These are phyloP conservation scores for Angomonas desouzai DNA, from an alignment of 208 protist genomes.

Conservation along the genomic window DNA sequence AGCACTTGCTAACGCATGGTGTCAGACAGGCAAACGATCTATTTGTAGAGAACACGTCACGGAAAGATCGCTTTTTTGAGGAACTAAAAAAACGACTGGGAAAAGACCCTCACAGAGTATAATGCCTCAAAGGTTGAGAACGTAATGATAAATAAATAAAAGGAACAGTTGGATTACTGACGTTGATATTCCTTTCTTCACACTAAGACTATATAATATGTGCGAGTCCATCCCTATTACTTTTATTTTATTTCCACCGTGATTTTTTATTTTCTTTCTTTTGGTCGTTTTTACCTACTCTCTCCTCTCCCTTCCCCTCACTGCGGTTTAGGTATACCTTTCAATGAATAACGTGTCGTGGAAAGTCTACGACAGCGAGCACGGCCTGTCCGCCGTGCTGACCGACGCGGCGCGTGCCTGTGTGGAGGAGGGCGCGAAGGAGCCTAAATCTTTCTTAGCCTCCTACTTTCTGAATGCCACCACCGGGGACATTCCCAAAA, in stretches of 20 bases:
- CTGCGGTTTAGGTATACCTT: not conserved
- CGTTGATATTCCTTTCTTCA: not conserved
- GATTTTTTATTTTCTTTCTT: too few species aligned
- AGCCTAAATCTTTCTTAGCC: constrained; percentile 62
- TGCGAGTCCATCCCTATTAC: too few species aligned
- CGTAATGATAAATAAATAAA: not conserved
- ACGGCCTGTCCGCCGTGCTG: constrained; percentile 56
- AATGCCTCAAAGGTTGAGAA: too few species aligned
- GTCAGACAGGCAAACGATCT: constrained; percentile 51
- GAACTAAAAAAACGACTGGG: constrained; percentile 4
- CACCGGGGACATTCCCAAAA: constrained; percentile 31
- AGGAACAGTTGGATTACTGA: not conserved
- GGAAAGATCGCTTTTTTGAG: constrained; percentile 24
- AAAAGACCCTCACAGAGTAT: too few species aligned
- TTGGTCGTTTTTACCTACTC: not conserved
- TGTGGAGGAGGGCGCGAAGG: constrained; percentile 39
- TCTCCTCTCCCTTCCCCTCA: not conserved
- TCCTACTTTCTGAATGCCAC: constrained; percentile 58
- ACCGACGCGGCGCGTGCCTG: constrained; percentile 78
- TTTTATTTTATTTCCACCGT: too few species aligned
- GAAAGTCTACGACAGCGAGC: constrained; percentile 71
- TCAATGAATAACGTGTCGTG: constrained; percentile 37
- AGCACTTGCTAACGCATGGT: constrained; percentile 24
- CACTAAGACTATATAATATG: too few species aligned
- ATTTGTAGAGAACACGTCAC: constrained; percentile 54